Percentiles rank a stretch among this genome's conserved stretches.
phyloP scores from a whole-genome alignment of 2,329 filamentous ascomycete species.

The Pseudocercospora eumusae region DNA sequence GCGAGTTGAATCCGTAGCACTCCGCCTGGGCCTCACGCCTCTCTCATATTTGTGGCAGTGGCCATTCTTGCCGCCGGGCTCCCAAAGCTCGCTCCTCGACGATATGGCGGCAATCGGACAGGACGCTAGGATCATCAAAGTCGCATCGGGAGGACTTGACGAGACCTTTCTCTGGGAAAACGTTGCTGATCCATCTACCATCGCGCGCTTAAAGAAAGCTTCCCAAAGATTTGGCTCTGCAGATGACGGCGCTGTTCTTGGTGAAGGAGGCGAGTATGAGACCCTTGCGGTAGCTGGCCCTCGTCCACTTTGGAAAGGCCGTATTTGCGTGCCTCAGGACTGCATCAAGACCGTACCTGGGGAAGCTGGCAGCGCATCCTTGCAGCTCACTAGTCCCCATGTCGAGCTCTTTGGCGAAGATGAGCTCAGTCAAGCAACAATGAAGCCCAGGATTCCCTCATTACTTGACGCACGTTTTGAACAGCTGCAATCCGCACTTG shows the following conservation, averaged over 20 bases:
- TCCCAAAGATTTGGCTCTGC: slow-evolving; percentile 67
- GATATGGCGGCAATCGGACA: slow-evolving; percentile 80
- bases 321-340: slow-evolving; percentile 62
- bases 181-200: slow-evolving; percentile 61
- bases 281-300: slow-evolving; percentile 86
- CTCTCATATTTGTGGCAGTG: slow-evolving; percentile 93
- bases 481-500: slow-evolving; percentile 7
- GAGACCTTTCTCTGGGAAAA: slow-evolving; percentile 78
- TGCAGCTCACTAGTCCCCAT: slow-evolving; percentile 62
- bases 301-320: slow-evolving; percentile 66
- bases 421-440: neutral
- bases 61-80: slow-evolving; percentile 64
- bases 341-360: slow-evolving; percentile 60
- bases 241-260: slow-evolving; percentile 71
- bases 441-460: slow-evolving; percentile 56
- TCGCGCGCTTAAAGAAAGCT: slow-evolving; percentile 54
- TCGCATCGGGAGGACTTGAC: slow-evolving; percentile 85
- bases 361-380: slow-evolving; percentile 75
- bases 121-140: slow-evolving; percentile 91
- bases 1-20: slow-evolving; percentile 85
- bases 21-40: slow-evolving; percentile 78
- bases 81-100: slow-evolving; percentile 60
- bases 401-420: slow-evolving; percentile 38
- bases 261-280: slow-evolving; percentile 96
- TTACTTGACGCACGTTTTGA: slow-evolving; percentile 67